Conservation (phyloP, 345 rosid species). For the Eutrema yunnanense region DNA sequence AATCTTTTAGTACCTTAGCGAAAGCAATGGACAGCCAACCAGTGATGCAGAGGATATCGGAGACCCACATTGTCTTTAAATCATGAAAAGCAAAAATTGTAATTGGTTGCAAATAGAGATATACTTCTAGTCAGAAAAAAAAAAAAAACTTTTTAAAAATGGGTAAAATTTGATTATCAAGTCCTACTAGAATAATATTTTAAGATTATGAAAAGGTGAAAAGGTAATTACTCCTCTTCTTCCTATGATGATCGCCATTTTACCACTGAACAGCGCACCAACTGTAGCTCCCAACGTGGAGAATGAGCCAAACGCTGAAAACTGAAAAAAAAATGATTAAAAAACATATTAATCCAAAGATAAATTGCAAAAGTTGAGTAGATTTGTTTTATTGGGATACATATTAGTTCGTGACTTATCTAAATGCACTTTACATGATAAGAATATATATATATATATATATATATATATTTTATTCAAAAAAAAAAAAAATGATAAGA, state of each 20-base stretch:
- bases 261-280: slow-evolving; percentile 33
- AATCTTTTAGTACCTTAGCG: slow-evolving; percentile 32
- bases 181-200: not conserved
- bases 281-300: slow-evolving; percentile 27
- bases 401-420: no score
- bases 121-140: not conserved
- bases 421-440: no score
- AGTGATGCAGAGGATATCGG: slow-evolving; percentile 26
- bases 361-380: not conserved
- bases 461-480: no score
- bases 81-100: not conserved
- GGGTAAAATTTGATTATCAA: not conserved
- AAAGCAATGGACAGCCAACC: slow-evolving; percentile 57
- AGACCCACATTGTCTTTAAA: slow-evolving; percentile 37
- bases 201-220: not conserved
- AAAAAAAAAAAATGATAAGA: no score
- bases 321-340: slow-evolving; percentile 1
- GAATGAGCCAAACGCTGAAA: slow-evolving; percentile 30
- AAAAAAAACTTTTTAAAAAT: no score
- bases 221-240: slow-evolving; percentile 21
- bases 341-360: not conserved
- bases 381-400: not conserved
- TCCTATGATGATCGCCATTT: slow-evolving; percentile 29
- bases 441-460: no score
- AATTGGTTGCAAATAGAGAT: not conserved